Conservation (phyloP, 345 rosid species). For the Aquilaria yunnanensis region DNA sequence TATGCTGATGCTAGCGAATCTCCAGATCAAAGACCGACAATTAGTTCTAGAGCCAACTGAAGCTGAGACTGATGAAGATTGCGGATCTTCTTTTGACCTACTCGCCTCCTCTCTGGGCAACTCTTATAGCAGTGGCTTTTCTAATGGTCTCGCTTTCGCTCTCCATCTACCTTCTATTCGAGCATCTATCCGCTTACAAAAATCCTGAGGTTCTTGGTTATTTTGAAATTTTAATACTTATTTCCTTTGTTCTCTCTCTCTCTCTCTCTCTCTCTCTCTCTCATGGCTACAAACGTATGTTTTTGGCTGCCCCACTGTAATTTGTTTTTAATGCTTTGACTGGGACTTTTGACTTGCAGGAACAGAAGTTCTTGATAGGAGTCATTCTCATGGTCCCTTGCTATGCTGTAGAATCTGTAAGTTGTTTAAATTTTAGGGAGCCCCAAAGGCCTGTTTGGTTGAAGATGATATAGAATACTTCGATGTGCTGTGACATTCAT, state of each 20-base stretch:
- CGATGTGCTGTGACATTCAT: neutral
- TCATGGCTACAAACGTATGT: neutral
- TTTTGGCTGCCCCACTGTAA: neutral
- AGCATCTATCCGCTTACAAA: conserved; percentile 93
- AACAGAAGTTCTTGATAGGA: conserved; percentile 94
- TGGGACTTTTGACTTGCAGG: conserved; percentile 37
- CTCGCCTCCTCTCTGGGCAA: conserved; percentile 72
- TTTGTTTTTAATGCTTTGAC: neutral
- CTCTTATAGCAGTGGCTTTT: conserved; percentile 53
- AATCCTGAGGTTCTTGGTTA: conserved; percentile 72
- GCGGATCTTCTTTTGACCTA: conserved; percentile 23
- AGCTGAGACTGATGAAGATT: conserved; percentile 27
- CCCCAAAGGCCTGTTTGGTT: conserved; percentile 4
- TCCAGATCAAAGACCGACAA: neutral
- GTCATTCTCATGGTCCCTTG: conserved; percentile 99
- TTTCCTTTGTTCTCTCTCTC: neutral
- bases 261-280: neutral
- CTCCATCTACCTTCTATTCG: conserved; percentile 80
- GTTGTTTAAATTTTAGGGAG: conserved; percentile 14
- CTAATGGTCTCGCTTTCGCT: conserved; percentile 50
- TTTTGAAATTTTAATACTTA: neutral
- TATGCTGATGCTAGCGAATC: neutral
- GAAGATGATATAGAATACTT: neutral
- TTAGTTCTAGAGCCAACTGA: neutral
- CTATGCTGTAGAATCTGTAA: conserved; percentile 87